These are phyloP conservation scores for Gleditsia sinensis DNA, from an alignment of 306 rosid genomes.

Conservation along the genomic window DNA sequence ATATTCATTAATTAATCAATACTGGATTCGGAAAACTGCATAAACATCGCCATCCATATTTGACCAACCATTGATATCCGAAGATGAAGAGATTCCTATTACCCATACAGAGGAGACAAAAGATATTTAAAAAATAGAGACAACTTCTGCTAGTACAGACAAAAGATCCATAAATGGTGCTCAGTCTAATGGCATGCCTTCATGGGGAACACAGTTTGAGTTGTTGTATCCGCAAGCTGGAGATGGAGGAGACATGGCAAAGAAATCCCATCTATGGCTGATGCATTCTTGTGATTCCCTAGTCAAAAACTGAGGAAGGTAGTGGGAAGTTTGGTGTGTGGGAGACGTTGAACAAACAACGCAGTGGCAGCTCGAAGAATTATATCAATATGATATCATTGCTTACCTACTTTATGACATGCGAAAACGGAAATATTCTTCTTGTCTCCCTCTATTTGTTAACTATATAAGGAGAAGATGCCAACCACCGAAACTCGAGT, in stretches of 20 bases:
- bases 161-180: not conserved
- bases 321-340: not conserved
- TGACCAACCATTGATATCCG: not conserved
- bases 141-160: slow-evolving; percentile 4
- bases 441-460: slow-evolving; percentile 32
- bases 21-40: not conserved
- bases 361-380: not conserved
- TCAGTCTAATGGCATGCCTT: not conserved
- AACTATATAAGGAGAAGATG: slow-evolving; percentile 34
- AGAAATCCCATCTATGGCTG: not conserved
- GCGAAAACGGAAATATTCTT: slow-evolving; percentile 4
- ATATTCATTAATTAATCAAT: not conserved
- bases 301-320: not conserved
- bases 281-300: not conserved
- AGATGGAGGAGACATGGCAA: slow-evolving; percentile 9
- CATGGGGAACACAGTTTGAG: not conserved
- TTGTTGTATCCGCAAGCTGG: not conserved
- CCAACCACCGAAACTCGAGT: slow-evolving; percentile 24
- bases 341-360: not conserved
- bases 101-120: too few relatives aligned
- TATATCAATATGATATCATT: slow-evolving; percentile 20
- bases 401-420: slow-evolving; percentile 22
- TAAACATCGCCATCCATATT: not conserved
- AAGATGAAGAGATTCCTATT: not conserved
- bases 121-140: not conserved